Evolutionary conservation across 257 asterid genomes (phyloP).

Genomic region (Petunia secreta): DNA sequence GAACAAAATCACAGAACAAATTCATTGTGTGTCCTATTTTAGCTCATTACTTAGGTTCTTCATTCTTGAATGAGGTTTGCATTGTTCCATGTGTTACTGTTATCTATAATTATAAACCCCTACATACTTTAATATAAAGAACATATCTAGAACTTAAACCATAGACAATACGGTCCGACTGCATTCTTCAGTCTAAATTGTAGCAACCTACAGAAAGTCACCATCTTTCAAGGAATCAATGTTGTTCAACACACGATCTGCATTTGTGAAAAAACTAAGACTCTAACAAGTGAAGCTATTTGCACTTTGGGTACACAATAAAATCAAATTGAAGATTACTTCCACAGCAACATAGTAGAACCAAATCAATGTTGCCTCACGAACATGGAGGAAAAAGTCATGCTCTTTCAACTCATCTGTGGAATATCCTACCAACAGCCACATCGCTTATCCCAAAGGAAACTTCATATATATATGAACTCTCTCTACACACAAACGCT

Average conservation of each 20-base stretch:
- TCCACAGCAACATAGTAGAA: background rate
- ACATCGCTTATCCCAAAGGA: background rate
- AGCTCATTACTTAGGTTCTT: too few species aligned
- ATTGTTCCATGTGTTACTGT: too few species aligned
- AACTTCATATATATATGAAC: background rate
- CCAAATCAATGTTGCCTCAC: background rate
- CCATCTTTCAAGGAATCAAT: background rate
- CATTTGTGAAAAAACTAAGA: background rate
- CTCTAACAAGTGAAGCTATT: background rate
- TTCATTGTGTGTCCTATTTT: background rate
- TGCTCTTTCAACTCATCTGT: constrained; percentile 9
- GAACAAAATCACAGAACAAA: background rate
- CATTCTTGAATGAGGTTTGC: too few species aligned
- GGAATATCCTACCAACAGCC: background rate
- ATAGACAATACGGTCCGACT: background rate
- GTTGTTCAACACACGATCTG: background rate
- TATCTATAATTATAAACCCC: background rate
- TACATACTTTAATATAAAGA: background rate
- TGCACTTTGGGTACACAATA: background rate
- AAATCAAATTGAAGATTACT: background rate
- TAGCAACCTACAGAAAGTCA: background rate
- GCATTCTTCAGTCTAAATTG: background rate
- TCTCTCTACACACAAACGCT: background rate
- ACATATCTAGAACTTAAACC: background rate
- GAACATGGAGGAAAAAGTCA: background rate